These are phyloP conservation scores for Curvularia lunata DNA, from an alignment of 2,329 filamentous ascomycete genomes.

Conservation along the genomic window DNA sequence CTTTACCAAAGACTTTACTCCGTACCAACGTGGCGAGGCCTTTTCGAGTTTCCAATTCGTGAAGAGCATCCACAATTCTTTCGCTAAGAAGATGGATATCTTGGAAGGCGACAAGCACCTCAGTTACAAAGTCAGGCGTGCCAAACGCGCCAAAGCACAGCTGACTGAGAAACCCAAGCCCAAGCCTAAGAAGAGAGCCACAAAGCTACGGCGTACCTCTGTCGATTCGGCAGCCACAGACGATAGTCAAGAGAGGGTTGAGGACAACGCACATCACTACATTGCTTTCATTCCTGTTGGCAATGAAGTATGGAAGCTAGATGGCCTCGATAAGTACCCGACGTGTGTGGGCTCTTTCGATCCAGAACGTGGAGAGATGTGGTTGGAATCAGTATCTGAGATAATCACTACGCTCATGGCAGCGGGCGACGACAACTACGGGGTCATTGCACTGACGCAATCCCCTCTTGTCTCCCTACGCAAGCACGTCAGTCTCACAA, in stretches of 20 bases:
- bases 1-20: constrained; percentile 70
- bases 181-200: constrained; percentile 50
- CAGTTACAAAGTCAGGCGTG: constrained; percentile 60
- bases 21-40: constrained; percentile 75
- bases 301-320: constrained; percentile 84
- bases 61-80: constrained; percentile 84
- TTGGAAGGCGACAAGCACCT: constrained; percentile 79
- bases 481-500: constrained; percentile 52
- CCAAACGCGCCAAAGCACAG: constrained; percentile 29
- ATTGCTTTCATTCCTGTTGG: constrained; percentile 82
- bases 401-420: constrained; percentile 72
- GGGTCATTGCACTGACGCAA: constrained; percentile 74
- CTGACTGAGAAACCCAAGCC: constrained; percentile 17
- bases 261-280: constrained; percentile 80
- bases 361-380: constrained; percentile 55
- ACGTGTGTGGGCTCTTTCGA: constrained; percentile 61
- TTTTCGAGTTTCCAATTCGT: constrained; percentile 79
- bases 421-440: constrained; percentile 74
- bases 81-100: constrained; percentile 66
- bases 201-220: constrained; percentile 46
- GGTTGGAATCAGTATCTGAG: constrained; percentile 69
- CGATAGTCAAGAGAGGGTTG: constrained; percentile 54
- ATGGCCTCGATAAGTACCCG: constrained; percentile 79
- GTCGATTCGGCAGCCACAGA: constrained; percentile 37
- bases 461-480: constrained; percentile 64